These are phyloP conservation scores for Babjeviella inositovora DNA, from an alignment of 805 yeast species.

Conservation along the genomic window DNA sequence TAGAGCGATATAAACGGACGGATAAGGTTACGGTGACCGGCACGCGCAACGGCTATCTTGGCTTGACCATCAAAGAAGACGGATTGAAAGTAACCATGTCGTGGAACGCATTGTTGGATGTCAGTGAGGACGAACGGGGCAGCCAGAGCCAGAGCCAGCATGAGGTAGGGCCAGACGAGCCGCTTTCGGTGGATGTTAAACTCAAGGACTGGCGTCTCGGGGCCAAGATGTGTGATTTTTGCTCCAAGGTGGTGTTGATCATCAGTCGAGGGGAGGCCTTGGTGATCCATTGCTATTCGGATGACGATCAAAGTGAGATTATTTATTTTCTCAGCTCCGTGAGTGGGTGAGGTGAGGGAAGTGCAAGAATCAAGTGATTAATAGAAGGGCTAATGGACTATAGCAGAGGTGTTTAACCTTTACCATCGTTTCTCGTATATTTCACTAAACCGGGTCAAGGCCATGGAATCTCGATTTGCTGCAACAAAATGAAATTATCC, in stretches of 20 bases:
- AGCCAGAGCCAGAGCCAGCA: slow-evolving; percentile 3
- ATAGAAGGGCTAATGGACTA: slow-evolving; percentile 1
- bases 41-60: slow-evolving; percentile 28
- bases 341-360: slow-evolving; percentile 1
- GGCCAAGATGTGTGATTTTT: slow-evolving; percentile 38
- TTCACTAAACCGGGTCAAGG: slow-evolving; percentile 12
- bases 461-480: too few species aligned
- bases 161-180: slow-evolving; percentile 9
- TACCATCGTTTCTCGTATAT: too few species aligned
- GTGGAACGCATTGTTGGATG: slow-evolving; percentile 41
- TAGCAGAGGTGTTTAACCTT: not conserved
- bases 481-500: too few species aligned
- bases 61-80: slow-evolving; percentile 37
- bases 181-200: slow-evolving; percentile 30
- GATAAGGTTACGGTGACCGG: slow-evolving; percentile 35
- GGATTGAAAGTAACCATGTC: slow-evolving; percentile 34
- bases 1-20: slow-evolving; percentile 46
- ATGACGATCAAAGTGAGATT: slow-evolving; percentile 47
- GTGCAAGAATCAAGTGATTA: too few species aligned
- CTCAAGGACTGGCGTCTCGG: slow-evolving; percentile 59
- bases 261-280: slow-evolving; percentile 42
- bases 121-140: slow-evolving; percentile 10
- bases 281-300: slow-evolving; percentile 51
- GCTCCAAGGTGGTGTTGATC: slow-evolving; percentile 44
- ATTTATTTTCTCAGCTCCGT: slow-evolving; percentile 39